A percentile compares a stretch with the other conserved stretches of the same genome.
These are phyloP conservation scores for Leishmania major DNA, from an alignment of 208 protist genomes.

Conservation along the genomic window DNA sequence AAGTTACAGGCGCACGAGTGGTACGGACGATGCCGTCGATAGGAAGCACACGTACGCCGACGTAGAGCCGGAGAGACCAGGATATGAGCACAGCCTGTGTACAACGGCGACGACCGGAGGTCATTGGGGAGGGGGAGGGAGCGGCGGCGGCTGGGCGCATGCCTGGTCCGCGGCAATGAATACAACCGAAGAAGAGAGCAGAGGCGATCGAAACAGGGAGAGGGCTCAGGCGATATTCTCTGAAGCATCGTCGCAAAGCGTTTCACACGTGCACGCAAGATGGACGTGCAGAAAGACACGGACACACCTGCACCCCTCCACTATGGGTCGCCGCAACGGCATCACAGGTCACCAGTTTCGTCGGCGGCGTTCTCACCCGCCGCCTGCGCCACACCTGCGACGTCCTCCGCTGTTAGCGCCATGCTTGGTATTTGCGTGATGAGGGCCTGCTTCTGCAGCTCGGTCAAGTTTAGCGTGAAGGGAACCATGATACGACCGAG, in stretches of 20 bases:
- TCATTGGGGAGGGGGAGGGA: neutral
- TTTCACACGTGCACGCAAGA: neutral
- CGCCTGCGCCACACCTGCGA: neutral
- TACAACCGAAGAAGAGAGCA: neutral
- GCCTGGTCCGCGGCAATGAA: neutral
- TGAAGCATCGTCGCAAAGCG: neutral
- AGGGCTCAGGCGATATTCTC: neutral
- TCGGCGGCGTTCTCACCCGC: neutral
- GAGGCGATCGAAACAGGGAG: no score
- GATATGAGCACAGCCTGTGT: neutral
- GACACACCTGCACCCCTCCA: neutral
- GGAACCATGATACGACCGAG: conserved; percentile 70
- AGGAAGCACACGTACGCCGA: neutral
- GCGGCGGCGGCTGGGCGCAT: neutral
- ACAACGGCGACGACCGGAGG: neutral
- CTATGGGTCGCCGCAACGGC: no score
- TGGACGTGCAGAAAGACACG: neutral
- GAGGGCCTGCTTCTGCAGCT: conserved; percentile 10
- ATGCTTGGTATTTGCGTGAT: conserved; percentile 13
- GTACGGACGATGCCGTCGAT: neutral
- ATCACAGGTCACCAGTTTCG: conserved; percentile 12
- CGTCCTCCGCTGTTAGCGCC: conserved; percentile 11
- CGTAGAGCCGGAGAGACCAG: neutral
- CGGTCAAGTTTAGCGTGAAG: conserved; percentile 42
- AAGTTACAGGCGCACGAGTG: neutral